Base-by-base conservation (phyloP, 2,329 filamentous ascomycete species). In the Arthrobotrys conoides region DNA sequence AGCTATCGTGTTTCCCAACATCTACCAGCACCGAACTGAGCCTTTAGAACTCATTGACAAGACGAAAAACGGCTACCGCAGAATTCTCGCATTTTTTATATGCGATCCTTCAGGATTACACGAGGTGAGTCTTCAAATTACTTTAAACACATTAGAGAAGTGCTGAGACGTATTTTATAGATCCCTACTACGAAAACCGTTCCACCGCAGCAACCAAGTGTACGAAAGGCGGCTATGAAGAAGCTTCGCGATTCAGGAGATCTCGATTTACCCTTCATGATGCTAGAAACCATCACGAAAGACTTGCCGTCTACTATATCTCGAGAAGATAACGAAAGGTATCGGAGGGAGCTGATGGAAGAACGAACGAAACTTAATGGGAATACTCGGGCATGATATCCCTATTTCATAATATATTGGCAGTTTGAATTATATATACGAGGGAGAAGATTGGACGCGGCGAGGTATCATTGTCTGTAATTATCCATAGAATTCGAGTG, bases 71-170 rank as follows among this genome's bases (percentile, higher is more conserved):
- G 89, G 89, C 1, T 87, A 90, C 80, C 84, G 87, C n/a, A 87
- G 88, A 80, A 87, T 90, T 70, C 83, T 91, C 0, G 87, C 87
- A 0, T 84, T 91, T 49, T 91, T 87, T 82, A 85, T 91, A 1
- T 86, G 91, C 2, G 89, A 91, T 80, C 89, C 89, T 0, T 49
- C 53, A 22, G 55, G 33, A 16, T 18, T 36, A 36, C 51, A 70
- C 33, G 36, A 70, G 5, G 55, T 70, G 24, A 48, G 20, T 1
- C 3, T 2, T 18, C 0, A 1, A 20, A 41, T 12, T 30, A 30
- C 18, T 36, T 10, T 51, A 22, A 51, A 20, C 46, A 16, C 10
- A 20, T 14, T n/a, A 51, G 5, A 20, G 8, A 12, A 3, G 8
- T 14, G 14, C 38, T 64, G 41, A 44, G n/a, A n/a, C n/a, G n/a